Evolutionary conservation across 148 eudicot species (phyloP), one percentile per base, ranked within the genome.

Genomic region (Bassia scoparia): DNA sequence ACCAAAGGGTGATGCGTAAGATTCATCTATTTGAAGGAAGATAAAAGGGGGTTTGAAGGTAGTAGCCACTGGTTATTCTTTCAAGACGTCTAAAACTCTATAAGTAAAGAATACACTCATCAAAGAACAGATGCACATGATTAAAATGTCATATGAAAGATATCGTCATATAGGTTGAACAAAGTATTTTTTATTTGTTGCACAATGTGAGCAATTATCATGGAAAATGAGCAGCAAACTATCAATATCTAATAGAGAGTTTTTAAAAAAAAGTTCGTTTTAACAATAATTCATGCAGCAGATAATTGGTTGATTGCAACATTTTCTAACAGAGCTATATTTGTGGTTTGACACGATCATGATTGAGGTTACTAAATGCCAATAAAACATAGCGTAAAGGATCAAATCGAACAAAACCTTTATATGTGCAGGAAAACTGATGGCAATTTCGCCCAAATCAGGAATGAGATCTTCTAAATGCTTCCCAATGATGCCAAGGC

Each of bases 391-490:
- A 58, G 1, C 11, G n/a, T 5, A 43, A 44, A 43, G 49, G 20
- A 68, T 34, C 1, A 23, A 54, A 23, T 26, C 54, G 31, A 43
- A 11, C 38, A 74, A 13, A 56, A 93, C 98, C 96, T 88, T 94
- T 67, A 91, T 84, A 74, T 91, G 76, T 0, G 96, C 70, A 8
- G 98, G 98, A 60, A 94, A 88, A 50, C 50, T 60, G 58, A 48
- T 18, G 33, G 87, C 81, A 76, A 91, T 87, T 31, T 89, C 90
- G 37, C 76, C 79, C 77, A 94, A 84, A 33, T 91, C 89, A 18
- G 85, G 89, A 78, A 87, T 77, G 66, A 94, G 85, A 76, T 91
- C 97, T 80, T 94, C 98, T 66, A 94, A 82, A 82, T 87, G 87
- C 84, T 81, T 84, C 63, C 97, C 97, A 24, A 94, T 71, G 5